Evolutionary conservation across 768 basidiomycete genomes (phyloP).

Genomic region (Coprinopsis strossmayeri): DNA sequence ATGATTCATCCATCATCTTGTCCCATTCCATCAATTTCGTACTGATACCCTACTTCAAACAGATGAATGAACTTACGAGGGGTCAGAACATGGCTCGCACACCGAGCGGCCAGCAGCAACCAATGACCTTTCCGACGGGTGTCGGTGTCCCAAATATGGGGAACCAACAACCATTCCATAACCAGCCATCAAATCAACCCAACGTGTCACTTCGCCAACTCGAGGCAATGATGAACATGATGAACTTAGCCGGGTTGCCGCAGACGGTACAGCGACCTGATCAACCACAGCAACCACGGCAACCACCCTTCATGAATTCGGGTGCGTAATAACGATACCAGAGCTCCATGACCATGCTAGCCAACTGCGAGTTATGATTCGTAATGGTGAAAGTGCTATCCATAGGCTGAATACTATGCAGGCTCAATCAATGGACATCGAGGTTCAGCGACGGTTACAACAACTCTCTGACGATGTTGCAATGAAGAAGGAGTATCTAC

Average conservation of each 20-base stretch:
- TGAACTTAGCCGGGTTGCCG: slow-evolving; percentile 25
- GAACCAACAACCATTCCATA: slow-evolving; percentile 24
- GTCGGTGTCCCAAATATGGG: slow-evolving; percentile 22
- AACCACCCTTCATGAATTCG: slow-evolving; percentile 24
- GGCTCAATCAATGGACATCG: background rate
- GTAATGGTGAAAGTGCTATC: slow-evolving; percentile 9
- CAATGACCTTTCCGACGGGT: slow-evolving; percentile 36
- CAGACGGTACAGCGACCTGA: slow-evolving; percentile 24
- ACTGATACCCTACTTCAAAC: slow-evolving; percentile 9
- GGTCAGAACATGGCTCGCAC: slow-evolving; percentile 33
- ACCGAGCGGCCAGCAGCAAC: slow-evolving; percentile 35
- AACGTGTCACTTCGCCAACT: slow-evolving; percentile 38
- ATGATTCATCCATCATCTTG: slow-evolving; percentile 18
- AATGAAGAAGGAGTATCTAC: slow-evolving; percentile 31
- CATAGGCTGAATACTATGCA: background rate
- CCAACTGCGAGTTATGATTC: slow-evolving; percentile 8
- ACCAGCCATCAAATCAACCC: slow-evolving; percentile 24
- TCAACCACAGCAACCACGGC: slow-evolving; percentile 25
- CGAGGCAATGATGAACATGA: slow-evolving; percentile 38
- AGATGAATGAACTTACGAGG: slow-evolving; percentile 42
- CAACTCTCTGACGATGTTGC: slow-evolving; percentile 22
- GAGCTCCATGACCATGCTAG: slow-evolving; percentile 5
- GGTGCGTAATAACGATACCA: slow-evolving; percentile 14
- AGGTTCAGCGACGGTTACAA: slow-evolving; percentile 11
- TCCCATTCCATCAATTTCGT: slow-evolving; percentile 3